Percentiles rank a stretch among this genome's conserved stretches.
These are phyloP conservation scores for Nicotiana sylvestris DNA, from an alignment of 257 asterid species.

Conservation along the genomic window DNA sequence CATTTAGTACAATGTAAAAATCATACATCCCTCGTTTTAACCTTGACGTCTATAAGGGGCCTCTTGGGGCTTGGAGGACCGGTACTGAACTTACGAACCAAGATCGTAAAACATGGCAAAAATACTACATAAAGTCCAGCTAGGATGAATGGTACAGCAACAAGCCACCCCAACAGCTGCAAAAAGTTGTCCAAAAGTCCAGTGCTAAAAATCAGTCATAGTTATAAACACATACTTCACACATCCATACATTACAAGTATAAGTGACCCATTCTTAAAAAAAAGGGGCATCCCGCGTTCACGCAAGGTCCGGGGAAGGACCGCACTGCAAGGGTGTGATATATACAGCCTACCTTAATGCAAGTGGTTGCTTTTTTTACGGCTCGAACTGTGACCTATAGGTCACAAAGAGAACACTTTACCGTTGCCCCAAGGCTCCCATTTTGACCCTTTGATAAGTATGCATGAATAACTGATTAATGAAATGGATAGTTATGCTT, in stretches of 20 bases:
- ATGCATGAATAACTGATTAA: neutral
- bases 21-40: slow-evolving; percentile 74
- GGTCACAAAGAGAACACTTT: too few species aligned
- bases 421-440: too few species aligned
- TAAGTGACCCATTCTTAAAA: neutral
- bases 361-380: too few species aligned
- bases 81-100: slow-evolving; percentile 58
- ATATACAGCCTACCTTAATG: too few species aligned
- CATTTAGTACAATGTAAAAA: neutral
- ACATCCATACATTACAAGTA: neutral
- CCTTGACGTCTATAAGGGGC: slow-evolving; percentile 58
- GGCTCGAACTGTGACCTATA: too few species aligned
- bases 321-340: too few species aligned
- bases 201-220: neutral
- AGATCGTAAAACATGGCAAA: slow-evolving; percentile 62
- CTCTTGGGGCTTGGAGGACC: slow-evolving; percentile 60
- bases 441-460: neutral
- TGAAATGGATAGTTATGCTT: neutral
- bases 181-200: neutral
- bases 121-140: slow-evolving; percentile 53
- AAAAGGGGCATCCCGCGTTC: too few species aligned
- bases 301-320: too few species aligned
- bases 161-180: slow-evolving; percentile 92
- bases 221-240: neutral
- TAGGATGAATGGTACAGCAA: slow-evolving; percentile 71